Conservation (phyloP, 345 rosid species). For the Camelina neglecta region DNA sequence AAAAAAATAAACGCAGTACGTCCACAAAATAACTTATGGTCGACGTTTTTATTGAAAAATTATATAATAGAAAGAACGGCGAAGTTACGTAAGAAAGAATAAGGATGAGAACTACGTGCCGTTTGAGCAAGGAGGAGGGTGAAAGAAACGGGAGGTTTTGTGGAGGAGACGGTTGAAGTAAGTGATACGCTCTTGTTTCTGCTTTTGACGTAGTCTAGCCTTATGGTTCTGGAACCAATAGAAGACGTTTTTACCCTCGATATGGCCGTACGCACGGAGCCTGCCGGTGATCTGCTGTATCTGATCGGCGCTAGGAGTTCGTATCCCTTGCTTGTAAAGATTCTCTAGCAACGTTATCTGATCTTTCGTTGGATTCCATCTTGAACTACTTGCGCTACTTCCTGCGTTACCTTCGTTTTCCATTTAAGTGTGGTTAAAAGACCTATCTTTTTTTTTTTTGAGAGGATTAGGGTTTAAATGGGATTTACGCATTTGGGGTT, state of each 20-base stretch:
- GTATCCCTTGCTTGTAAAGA: constrained; percentile 72
- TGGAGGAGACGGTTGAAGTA: constrained; percentile 59
- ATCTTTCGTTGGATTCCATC: constrained; percentile 97
- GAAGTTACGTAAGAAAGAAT: neutral
- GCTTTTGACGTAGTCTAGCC: constrained; percentile 94
- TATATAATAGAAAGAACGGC: neutral
- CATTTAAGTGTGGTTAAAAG: neutral
- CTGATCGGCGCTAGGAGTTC: constrained; percentile 92
- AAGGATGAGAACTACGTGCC: constrained; percentile 50
- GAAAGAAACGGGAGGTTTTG: constrained; percentile 46
- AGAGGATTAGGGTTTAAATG: constrained; percentile 4
- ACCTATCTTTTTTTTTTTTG: too few species aligned
- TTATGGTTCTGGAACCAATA: constrained; percentile 99
- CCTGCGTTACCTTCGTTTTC: constrained; percentile 40
- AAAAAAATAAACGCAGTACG: neutral
- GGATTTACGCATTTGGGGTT: constrained; percentile 30
- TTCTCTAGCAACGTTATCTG: constrained; percentile 77
- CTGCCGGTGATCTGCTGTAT: constrained; percentile 82
- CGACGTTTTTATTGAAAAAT: neutral
- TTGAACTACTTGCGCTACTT: constrained; percentile 46
- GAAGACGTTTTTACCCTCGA: constrained; percentile 98
- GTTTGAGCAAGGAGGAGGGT: constrained; percentile 55
- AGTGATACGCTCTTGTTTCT: constrained; percentile 72
- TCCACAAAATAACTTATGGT: neutral
- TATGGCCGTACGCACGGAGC: constrained; percentile 76